Evolutionary conservation across 139 green algal species (phyloP).

Genomic region (Monoraphidium neglectum): DNA sequence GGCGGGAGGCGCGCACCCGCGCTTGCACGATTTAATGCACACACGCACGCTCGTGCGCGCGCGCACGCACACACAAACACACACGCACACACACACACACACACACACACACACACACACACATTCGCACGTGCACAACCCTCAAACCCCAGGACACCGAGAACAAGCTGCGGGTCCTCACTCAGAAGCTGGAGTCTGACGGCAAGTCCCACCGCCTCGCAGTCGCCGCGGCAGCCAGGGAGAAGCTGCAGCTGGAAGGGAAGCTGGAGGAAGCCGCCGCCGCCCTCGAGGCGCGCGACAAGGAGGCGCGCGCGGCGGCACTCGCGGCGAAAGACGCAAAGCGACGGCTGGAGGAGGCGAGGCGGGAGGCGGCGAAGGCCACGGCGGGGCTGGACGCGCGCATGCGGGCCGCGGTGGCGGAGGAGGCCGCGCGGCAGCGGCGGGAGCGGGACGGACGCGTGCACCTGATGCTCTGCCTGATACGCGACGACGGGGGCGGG

Average conservation of each 20-base stretch:
- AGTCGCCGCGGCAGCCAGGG: slow-evolving; percentile 10
- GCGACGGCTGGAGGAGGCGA: slow-evolving; percentile 1
- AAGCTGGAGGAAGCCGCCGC: slow-evolving; percentile 9
- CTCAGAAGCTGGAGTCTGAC: slow-evolving; percentile 20
- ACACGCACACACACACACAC: too few species aligned
- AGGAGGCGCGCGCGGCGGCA: slow-evolving; percentile 1
- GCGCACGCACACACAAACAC: not conserved
- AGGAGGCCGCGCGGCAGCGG: not conserved
- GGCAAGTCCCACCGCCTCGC: slow-evolving; percentile 13
- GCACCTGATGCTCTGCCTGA: slow-evolving; percentile 33
- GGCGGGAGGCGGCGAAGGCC: not conserved
- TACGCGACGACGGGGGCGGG: not conserved
- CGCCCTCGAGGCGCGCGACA: slow-evolving; percentile 19
- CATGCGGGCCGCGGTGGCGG: slow-evolving; percentile 4
- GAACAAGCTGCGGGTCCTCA: slow-evolving; percentile 13
- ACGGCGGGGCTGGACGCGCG: not conserved
- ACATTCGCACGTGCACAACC: too few species aligned
- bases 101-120: too few species aligned
- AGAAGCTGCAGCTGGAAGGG: slow-evolving; percentile 13
- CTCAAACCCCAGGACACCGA: slow-evolving; percentile 12
- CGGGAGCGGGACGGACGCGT: slow-evolving; percentile 5
- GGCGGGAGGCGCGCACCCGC: too few species aligned
- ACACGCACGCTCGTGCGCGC: not conserved
- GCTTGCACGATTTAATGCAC: not conserved
- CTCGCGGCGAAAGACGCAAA: slow-evolving; percentile 20